Evolutionary conservation across 1,284 basidiomycete genomes (phyloP).

Genomic region (Trametes versicolor): DNA sequence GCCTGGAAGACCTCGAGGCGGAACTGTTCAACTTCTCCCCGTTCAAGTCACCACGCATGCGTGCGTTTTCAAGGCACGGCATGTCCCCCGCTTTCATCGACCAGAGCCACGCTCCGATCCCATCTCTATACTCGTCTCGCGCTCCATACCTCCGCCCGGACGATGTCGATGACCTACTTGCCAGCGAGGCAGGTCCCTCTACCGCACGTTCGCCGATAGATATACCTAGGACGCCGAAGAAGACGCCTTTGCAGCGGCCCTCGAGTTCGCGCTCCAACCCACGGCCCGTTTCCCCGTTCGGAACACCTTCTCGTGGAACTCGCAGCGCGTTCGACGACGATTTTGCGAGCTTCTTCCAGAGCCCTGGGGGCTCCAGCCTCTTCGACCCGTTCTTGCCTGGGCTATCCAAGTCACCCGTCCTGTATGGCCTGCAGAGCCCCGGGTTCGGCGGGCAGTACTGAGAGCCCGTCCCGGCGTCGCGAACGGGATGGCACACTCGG

Average conservation of each 20-base stretch:
- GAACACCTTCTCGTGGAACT: conserved; percentile 26
- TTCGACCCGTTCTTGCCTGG: conserved; percentile 16
- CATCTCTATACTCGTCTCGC: conserved; percentile 22
- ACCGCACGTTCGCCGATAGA: conserved; percentile 8
- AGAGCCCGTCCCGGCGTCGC: background rate
- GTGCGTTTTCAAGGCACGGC: background rate
- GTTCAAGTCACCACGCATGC: conserved; percentile 22
- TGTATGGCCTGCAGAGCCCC: conserved; percentile 22
- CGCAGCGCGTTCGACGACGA: conserved; percentile 27
- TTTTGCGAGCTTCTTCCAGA: conserved; percentile 26
- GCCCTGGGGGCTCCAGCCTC: conserved; percentile 21
- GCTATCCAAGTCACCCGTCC: conserved; percentile 14
- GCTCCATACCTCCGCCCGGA: conserved; percentile 27
- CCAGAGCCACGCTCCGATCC: conserved; percentile 14
- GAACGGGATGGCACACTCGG: background rate
- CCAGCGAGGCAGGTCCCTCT: conserved; percentile 17
- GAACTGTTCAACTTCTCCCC: conserved; percentile 33
- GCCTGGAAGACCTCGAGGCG: conserved; percentile 25
- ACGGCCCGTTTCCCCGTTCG: conserved; percentile 18
- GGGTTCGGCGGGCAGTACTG: conserved; percentile 21
- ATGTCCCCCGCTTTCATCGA: conserved; percentile 8
- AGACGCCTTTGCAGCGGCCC: conserved; percentile 14
- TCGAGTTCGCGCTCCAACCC: conserved; percentile 1
- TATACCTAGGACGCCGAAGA: conserved; percentile 28
- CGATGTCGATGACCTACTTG: conserved; percentile 24